phyloP scores from a whole-genome alignment of 2,329 filamentous ascomycete genomes.

The Capronia americana region DNA sequence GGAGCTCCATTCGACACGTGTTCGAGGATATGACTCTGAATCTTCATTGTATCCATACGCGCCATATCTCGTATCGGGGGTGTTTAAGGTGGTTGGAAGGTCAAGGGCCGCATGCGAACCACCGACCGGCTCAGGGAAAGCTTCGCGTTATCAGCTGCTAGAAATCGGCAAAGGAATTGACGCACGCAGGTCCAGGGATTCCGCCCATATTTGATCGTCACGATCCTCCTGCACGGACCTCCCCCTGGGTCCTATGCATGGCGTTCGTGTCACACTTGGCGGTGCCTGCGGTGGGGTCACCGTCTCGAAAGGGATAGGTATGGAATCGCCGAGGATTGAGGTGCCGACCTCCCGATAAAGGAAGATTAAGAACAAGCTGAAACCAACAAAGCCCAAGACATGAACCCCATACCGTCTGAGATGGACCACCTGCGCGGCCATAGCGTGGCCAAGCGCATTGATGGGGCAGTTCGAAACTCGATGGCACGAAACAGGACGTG shows the following conservation, averaged over 20 bases:
- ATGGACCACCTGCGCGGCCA: slow-evolving; percentile 11
- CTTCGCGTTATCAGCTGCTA: slow-evolving; percentile 5
- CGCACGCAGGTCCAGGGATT: slow-evolving; percentile 20
- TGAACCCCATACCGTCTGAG: slow-evolving; percentile 7
- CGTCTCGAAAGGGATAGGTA: slow-evolving; percentile 12
- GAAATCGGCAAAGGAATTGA: not conserved
- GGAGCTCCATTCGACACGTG: slow-evolving; percentile 22
- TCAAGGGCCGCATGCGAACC: slow-evolving; percentile 22
- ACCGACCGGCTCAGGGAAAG: slow-evolving; percentile 24
- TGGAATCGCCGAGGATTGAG: slow-evolving; percentile 4
- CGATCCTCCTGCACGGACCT: slow-evolving; percentile 58
- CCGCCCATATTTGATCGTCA: slow-evolving; percentile 53
- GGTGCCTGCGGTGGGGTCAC: slow-evolving; percentile 5
- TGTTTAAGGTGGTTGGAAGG: slow-evolving; percentile 25
- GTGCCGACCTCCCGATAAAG: slow-evolving; percentile 8
- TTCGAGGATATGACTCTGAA: slow-evolving; percentile 9
- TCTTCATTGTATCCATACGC: slow-evolving; percentile 23
- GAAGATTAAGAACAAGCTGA: slow-evolving; percentile 7
- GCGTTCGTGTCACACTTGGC: slow-evolving; percentile 25
- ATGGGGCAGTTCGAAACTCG: not conserved
- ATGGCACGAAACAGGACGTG: not conserved
- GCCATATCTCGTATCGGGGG: slow-evolving; percentile 25
- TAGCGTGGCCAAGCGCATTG: slow-evolving; percentile 1
- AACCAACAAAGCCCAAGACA: slow-evolving; percentile 2
- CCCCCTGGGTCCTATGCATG: slow-evolving; percentile 67